Evolutionary conservation across 2,329 filamentous ascomycete species (phyloP).

Genomic region (Colletotrichum scovillei): DNA sequence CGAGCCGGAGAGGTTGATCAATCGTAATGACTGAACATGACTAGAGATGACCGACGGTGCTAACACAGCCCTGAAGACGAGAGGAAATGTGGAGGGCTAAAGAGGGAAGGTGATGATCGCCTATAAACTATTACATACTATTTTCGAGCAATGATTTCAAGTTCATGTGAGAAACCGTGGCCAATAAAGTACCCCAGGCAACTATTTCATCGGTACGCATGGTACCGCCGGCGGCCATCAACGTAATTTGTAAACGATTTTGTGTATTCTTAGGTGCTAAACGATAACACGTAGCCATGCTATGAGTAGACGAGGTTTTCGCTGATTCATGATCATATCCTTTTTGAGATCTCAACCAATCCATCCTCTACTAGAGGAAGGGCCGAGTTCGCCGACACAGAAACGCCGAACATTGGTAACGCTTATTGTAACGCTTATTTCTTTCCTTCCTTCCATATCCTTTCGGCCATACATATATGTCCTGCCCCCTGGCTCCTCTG

Average conservation of each 20-base stretch:
- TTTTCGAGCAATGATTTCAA: not conserved
- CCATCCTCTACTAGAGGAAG: not conserved
- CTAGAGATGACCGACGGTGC: not conserved
- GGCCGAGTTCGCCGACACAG: not conserved
- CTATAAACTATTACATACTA: not conserved
- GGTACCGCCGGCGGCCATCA: not conserved
- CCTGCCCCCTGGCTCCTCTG: not conserved
- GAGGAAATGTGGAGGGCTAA: not conserved
- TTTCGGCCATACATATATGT: not conserved
- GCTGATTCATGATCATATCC: constrained; percentile 35
- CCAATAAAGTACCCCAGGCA: not conserved
- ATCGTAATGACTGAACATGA: not conserved
- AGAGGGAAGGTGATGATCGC: not conserved
- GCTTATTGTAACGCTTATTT: not conserved
- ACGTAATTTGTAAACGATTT: constrained; percentile 8
- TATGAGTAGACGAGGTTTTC: constrained; percentile 16
- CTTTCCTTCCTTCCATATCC: not conserved
- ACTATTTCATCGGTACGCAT: not conserved
- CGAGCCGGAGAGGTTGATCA: not conserved
- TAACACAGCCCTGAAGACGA: not conserved
- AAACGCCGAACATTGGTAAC: not conserved
- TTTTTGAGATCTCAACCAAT: not conserved
- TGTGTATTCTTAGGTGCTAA: constrained; percentile 19
- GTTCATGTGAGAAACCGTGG: not conserved
- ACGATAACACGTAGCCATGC: constrained; percentile 23